A percentile compares a stretch with the other conserved stretches of the same genome.
Conservation (phyloP, 1,139 yeast genomes). For the Kodamaea ohmeri region DNA sequence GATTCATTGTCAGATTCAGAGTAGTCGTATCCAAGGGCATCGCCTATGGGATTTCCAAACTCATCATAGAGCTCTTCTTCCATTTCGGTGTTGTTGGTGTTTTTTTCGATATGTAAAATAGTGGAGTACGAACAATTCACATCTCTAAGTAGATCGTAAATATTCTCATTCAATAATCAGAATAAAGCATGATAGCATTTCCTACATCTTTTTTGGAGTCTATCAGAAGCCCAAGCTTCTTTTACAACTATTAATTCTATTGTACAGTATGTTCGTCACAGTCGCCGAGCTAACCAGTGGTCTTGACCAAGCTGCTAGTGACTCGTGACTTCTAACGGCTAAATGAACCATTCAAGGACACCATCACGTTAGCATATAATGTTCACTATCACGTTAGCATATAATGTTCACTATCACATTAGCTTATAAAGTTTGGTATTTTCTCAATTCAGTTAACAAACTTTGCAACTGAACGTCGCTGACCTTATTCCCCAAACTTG, state of each 20-base stretch:
- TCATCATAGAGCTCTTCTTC: conserved; percentile 55
- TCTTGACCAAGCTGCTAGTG: no score
- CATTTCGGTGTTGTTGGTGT: conserved; percentile 1
- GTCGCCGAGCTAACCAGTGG: no score
- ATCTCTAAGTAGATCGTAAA: no score
- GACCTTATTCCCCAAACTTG: conserved; percentile 77
- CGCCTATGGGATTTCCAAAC: conserved; percentile 75
- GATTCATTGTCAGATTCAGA: conserved; percentile 15
- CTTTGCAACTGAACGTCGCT: conserved; percentile 86
- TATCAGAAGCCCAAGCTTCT: no score
- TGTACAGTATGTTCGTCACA: no score
- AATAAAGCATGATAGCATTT: no score
- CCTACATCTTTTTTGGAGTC: conserved; percentile 3
- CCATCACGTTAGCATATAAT: no score
- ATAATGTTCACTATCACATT: no score
- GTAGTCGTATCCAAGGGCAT: conserved; percentile 36
- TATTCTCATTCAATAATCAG: no score
- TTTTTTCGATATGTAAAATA: conserved; percentile 3
- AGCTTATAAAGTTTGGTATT: conserved; percentile 48
- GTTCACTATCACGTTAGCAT: no score
- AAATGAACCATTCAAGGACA: no score
- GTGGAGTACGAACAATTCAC: not conserved
- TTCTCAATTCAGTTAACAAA: conserved; percentile 79
- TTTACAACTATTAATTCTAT: conserved; percentile 1
- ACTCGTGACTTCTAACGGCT: no score